phyloP scores from a whole-genome alignment of 2,329 filamentous ascomycete genomes.

The Pestalotiopsis sp. region DNA sequence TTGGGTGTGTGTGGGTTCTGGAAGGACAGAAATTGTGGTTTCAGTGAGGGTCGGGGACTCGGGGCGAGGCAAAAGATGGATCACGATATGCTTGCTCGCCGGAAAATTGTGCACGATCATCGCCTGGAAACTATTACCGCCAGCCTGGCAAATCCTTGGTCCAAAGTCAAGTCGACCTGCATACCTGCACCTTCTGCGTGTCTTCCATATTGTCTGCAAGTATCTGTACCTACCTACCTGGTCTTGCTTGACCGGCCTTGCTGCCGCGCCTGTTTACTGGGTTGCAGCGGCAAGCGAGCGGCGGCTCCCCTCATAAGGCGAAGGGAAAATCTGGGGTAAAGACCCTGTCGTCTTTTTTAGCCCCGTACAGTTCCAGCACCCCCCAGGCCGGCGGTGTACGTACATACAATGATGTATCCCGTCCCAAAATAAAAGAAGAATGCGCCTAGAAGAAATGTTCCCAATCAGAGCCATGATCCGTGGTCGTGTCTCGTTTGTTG shows the following conservation, averaged over 20 bases:
- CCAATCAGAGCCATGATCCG: neutral
- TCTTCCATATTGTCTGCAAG: neutral
- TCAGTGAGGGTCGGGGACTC: neutral
- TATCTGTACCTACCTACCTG: conserved; percentile 2
- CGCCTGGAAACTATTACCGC: neutral
- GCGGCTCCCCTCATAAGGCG: conserved; percentile 5
- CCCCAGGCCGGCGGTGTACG: neutral
- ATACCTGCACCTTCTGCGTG: neutral
- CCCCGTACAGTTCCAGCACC: neutral
- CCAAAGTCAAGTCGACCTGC: neutral
- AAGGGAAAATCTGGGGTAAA: conserved; percentile 11
- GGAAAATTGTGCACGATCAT: neutral
- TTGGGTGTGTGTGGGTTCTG: neutral
- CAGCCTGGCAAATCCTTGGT: neutral
- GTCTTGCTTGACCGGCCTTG: neutral
- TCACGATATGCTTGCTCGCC: neutral
- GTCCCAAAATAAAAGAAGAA: neutral
- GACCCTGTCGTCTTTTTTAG: conserved; percentile 5
- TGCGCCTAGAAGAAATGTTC: neutral
- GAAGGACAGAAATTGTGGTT: neutral
- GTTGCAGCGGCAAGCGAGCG: conserved; percentile 8
- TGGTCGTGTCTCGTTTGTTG: neutral
- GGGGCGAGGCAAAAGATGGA: neutral
- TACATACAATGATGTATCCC: too few species aligned
- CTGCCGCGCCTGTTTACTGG: neutral